phyloP scores from a whole-genome alignment of 495 filamentous ascomycete genomes.

The Penicillium riverlandense region DNA sequence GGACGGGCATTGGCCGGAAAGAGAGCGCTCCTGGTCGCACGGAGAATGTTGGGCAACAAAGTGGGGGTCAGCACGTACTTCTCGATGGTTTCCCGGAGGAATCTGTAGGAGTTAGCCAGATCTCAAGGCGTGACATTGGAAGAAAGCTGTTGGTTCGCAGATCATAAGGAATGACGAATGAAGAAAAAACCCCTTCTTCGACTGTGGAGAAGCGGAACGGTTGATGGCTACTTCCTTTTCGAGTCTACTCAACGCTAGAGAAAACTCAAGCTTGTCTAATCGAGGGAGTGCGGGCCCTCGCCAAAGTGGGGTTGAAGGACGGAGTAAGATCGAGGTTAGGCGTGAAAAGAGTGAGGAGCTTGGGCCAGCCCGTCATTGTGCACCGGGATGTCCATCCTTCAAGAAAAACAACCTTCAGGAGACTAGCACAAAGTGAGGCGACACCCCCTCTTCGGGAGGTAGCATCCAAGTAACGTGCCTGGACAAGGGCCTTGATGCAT shows the following conservation, averaged over 20 bases:
- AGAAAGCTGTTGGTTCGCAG: slow-evolving; percentile 1
- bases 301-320: slow-evolving; percentile 17
- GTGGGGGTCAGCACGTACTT: slow-evolving; percentile 57
- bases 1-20: slow-evolving; percentile 71
- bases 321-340: slow-evolving; percentile 22
- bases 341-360: slow-evolving; percentile 23
- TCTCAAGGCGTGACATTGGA: slow-evolving; percentile 16
- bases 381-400: slow-evolving; percentile 10
- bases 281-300: background rate
- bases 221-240: slow-evolving; percentile 2
- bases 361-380: slow-evolving; percentile 23
- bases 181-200: slow-evolving; percentile 10
- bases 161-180: slow-evolving; percentile 3
- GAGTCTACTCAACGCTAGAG: slow-evolving; percentile 1
- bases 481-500: slow-evolving; percentile 22
- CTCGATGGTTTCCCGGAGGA: slow-evolving; percentile 65
- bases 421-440: slow-evolving; percentile 5
- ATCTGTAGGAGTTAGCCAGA: slow-evolving; percentile 44
- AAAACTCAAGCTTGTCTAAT: slow-evolving; percentile 1
- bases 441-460: slow-evolving; percentile 4
- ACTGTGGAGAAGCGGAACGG: slow-evolving; percentile 18
- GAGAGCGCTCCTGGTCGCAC: slow-evolving; percentile 60
- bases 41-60: slow-evolving; percentile 66
- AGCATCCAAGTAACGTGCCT: slow-evolving; percentile 18
- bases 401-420: slow-evolving; percentile 1